Conservation (phyloP, 257 asterid species). For the Haberlea rhodopensis region DNA sequence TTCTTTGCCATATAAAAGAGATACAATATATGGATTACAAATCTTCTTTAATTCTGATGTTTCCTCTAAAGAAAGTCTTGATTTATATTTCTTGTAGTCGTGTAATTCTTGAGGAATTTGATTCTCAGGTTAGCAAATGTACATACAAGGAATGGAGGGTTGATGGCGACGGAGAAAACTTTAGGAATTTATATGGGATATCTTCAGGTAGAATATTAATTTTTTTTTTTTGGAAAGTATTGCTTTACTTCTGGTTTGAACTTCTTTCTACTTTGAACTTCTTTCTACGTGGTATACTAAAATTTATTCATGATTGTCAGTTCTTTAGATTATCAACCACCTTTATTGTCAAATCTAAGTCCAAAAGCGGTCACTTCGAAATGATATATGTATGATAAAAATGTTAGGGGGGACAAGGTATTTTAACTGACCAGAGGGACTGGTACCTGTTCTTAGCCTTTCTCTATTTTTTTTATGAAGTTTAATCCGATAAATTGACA, state of each 20-base stretch:
- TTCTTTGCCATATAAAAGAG: not conserved
- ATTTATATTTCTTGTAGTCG: conserved; percentile 13
- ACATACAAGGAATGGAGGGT: conserved; percentile 41
- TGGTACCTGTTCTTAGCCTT: not conserved
- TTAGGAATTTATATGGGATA: conserved; percentile 55
- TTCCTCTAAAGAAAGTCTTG: conserved; percentile 7
- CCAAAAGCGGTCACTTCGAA: not conserved
- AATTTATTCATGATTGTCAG: not conserved
- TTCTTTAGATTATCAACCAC: conserved; percentile 3
- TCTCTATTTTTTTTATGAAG: conserved; percentile 11
- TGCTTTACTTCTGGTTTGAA: not conserved
- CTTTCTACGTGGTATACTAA: conserved; percentile 3
- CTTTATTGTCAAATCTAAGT: not conserved
- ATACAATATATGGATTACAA: not conserved
- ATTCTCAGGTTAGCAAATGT: conserved; percentile 39
- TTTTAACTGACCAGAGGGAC: not conserved
- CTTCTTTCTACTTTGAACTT: not conserved
- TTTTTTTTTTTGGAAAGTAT: conserved; percentile 7
- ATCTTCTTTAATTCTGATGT: not conserved
- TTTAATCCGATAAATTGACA: conserved; percentile 5
- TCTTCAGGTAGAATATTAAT: conserved; percentile 52
- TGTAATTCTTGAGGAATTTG: conserved; percentile 21
- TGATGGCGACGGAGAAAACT: conserved; percentile 59
- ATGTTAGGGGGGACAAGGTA: not conserved
- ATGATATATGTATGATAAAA: not conserved